Evolutionary conservation across 345 rosid genomes (phyloP).

Genomic region (Stellera chamaejasme): DNA sequence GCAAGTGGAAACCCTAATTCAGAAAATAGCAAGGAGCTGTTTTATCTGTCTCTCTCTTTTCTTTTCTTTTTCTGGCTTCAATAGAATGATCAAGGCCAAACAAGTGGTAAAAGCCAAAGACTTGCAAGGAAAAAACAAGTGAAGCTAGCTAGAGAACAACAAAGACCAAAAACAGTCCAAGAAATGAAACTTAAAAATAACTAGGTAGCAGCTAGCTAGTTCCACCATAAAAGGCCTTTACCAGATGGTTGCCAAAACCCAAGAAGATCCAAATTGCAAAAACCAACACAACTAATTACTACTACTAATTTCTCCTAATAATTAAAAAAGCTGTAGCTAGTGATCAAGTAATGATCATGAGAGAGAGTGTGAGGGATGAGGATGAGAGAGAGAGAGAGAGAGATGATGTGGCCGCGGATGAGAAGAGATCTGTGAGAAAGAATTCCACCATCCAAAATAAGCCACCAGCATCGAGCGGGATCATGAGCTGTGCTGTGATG

Average conservation of each 20-base stretch:
- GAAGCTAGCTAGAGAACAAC: no score
- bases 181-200: not conserved
- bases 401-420: conserved; percentile 21
- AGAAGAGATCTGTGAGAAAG: conserved; percentile 23
- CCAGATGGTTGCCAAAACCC: conserved; percentile 16
- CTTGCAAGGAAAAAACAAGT: no score
- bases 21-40: no score
- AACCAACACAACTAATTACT: conserved; percentile 1
- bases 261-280: conserved; percentile 20
- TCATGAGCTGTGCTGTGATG: conserved; percentile 12
- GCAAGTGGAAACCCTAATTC: conserved; percentile 32
- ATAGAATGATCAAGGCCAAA: no score
- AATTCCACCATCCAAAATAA: conserved; percentile 25
- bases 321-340: no score
- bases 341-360: no score
- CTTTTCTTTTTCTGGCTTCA: not conserved
- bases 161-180: not conserved
- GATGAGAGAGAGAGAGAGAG: not conserved
- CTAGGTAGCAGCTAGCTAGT: not conserved
- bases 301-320: not conserved
- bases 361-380: no score
- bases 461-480: conserved; percentile 9
- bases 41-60: no score
- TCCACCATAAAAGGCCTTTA: conserved; percentile 3
- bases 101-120: no score